phyloP scores from a whole-genome alignment of 176 grass and related monocot genomes.

The Puya raimondii region DNA sequence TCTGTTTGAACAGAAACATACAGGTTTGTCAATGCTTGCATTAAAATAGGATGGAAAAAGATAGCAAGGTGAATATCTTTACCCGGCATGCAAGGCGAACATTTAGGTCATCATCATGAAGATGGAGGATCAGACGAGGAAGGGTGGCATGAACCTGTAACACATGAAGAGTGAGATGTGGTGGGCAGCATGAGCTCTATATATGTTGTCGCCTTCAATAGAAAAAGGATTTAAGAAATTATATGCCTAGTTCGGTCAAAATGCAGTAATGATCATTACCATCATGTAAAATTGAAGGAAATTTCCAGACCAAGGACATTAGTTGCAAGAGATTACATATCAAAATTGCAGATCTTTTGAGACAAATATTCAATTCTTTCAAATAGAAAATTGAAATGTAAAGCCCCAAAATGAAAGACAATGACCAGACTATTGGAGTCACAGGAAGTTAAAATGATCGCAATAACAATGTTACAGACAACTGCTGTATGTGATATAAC shows the following conservation, averaged over 20 bases:
- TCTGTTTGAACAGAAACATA: conserved; percentile 37
- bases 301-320: neutral
- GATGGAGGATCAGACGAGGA: conserved; percentile 48
- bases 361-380: neutral
- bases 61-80: conserved; percentile 4
- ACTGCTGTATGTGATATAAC: too few species aligned
- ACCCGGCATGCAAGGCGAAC: conserved; percentile 78
- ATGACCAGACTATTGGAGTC: too few species aligned
- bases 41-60: neutral
- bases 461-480: too few species aligned
- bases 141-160: conserved; percentile 38
- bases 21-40: conserved; percentile 13
- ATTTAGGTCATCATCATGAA: conserved; percentile 45
- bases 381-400: neutral
- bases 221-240: neutral
- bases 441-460: too few species aligned
- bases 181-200: neutral
- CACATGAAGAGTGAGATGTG: neutral
- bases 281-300: neutral
- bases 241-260: neutral
- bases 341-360: neutral
- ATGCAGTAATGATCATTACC: neutral
- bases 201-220: neutral
- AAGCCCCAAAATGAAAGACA: too few species aligned
- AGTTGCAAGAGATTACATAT: neutral